A percentile compares a stretch with the other conserved stretches of the same genome.
Conservation (phyloP, 805 yeast species). For the Metschnikowia santaceciliae region DNA sequence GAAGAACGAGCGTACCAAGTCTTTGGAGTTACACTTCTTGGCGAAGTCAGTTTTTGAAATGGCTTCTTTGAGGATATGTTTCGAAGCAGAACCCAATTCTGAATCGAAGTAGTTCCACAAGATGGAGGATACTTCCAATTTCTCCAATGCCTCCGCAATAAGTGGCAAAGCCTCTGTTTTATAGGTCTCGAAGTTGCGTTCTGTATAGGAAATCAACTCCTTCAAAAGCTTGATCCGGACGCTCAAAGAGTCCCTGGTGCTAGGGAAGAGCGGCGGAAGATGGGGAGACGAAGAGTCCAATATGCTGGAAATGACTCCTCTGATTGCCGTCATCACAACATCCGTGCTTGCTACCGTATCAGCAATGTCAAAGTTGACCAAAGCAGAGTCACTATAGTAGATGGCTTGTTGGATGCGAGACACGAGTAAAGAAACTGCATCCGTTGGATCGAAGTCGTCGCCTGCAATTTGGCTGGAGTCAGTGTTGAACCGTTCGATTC, state of each 20-base stretch:
- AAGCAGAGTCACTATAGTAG: conserved; percentile 50
- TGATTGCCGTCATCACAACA: conserved; percentile 35
- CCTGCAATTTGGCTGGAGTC: conserved; percentile 9
- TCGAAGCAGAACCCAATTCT: conserved; percentile 8
- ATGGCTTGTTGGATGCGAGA: conserved; percentile 84
- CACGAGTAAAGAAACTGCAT: conserved; percentile 43
- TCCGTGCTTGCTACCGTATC: conserved; percentile 21
- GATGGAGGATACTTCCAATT: conserved; percentile 41
- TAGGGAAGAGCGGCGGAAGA: conserved; percentile 50
- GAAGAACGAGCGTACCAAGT: conserved; percentile 26
- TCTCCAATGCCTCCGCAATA: conserved; percentile 30
- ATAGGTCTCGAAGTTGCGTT: conserved; percentile 42
- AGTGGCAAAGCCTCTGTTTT: conserved; percentile 36
- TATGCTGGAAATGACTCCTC: conserved; percentile 51
- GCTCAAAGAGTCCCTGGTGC: conserved; percentile 48
- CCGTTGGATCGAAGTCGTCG: conserved; percentile 19
- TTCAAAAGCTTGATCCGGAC: conserved; percentile 45
- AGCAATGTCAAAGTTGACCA: conserved; percentile 47
- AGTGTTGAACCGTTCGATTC: conserved; percentile 47
- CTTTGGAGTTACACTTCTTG: conserved; percentile 11
- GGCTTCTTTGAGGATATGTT: conserved; percentile 11
- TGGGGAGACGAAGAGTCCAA: conserved; percentile 52
- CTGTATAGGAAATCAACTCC: conserved; percentile 43
- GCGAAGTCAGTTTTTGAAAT: conserved; percentile 9
- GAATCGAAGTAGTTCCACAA: conserved; percentile 32